These are phyloP conservation scores for Rhizophlyctis rosea DNA, from an alignment of 192 early-diverging fungal species.

Conservation along the genomic window DNA sequence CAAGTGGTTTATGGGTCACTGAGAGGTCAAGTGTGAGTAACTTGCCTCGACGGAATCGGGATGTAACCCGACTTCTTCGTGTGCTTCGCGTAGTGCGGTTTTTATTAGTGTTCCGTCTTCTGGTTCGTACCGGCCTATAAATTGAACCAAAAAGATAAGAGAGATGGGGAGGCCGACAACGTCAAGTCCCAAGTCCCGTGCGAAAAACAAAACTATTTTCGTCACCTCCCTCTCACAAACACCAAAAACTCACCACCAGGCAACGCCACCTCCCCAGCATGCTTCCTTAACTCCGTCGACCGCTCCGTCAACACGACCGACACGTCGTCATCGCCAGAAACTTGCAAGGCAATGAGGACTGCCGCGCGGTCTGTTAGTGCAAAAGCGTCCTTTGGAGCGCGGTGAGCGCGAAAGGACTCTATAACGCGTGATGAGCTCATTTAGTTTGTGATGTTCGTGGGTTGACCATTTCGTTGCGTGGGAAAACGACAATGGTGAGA, in stretches of 20 bases:
- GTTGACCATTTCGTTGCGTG: no score
- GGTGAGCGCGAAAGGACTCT: not conserved
- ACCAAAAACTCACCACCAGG: slow-evolving; percentile 26
- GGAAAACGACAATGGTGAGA: no score
- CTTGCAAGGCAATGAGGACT: slow-evolving; percentile 28
- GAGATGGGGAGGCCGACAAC: not conserved
- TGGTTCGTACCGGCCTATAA: slow-evolving; percentile 23
- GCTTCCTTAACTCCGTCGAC: slow-evolving; percentile 26
- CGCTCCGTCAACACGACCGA: slow-evolving; percentile 27
- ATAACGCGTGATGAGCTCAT: not conserved
- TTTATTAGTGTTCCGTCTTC: slow-evolving; percentile 17
- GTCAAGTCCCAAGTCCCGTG: not conserved
- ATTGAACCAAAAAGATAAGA: not conserved
- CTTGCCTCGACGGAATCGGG: slow-evolving; percentile 19
- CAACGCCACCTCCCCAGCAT: slow-evolving; percentile 38
- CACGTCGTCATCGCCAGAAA: slow-evolving; percentile 15
- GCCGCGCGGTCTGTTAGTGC: slow-evolving; percentile 16
- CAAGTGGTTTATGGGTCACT: no score
- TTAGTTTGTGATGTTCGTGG: no score
- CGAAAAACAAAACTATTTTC: not conserved
- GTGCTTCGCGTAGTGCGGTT: slow-evolving; percentile 36
- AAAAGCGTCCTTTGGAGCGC: not conserved
- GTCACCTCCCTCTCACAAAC: no score
- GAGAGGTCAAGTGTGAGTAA: no score
- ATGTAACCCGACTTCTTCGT: slow-evolving; percentile 37